Percentiles rank a stretch among this genome's conserved stretches.
phyloP scores from a whole-genome alignment of 169 alveolate species.

The Plasmodium coatneyi region DNA sequence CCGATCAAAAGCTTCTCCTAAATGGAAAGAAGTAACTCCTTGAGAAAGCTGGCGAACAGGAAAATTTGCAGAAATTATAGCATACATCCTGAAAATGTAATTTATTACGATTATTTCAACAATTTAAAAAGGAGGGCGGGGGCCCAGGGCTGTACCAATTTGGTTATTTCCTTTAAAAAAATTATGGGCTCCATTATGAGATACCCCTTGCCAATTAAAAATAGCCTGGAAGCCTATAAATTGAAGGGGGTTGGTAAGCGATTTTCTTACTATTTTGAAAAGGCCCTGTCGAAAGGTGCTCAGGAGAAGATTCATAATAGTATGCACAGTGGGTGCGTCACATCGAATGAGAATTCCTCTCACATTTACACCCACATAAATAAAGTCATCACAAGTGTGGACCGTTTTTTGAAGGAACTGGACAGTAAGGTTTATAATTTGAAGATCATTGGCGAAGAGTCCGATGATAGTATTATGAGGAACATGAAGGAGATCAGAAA shows the following conservation, averaged over 20 bases:
- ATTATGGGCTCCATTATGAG: constrained; percentile 74
- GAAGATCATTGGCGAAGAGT: constrained; percentile 6
- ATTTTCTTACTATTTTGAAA: constrained; percentile 66
- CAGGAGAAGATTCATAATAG: not conserved
- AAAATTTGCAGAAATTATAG: constrained; percentile 29
- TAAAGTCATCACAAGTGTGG: constrained; percentile 55
- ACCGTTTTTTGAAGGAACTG: constrained; percentile 36
- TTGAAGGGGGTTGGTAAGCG: constrained; percentile 82
- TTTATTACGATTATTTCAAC: constrained; percentile 57
- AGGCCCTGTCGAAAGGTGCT: constrained; percentile 17
- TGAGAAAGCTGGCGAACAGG: not conserved
- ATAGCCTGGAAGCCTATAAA: constrained; percentile 73
- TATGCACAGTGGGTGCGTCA: not conserved
- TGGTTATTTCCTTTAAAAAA: constrained; percentile 73
- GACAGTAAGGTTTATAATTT: constrained; percentile 26
- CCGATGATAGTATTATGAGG: constrained; percentile 42
- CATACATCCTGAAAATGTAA: constrained; percentile 64
- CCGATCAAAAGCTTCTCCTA: not conserved
- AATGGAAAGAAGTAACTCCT: constrained; percentile 30
- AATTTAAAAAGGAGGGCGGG: constrained; percentile 56
- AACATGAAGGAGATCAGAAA: constrained; percentile 57
- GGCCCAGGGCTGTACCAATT: constrained; percentile 54
- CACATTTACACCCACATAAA: constrained; percentile 33
- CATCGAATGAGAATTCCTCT: constrained; percentile 1
- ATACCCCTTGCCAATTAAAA: constrained; percentile 81